These are phyloP conservation scores for Hura crepitans DNA, from an alignment of 441 rosid species.

Conservation along the genomic window DNA sequence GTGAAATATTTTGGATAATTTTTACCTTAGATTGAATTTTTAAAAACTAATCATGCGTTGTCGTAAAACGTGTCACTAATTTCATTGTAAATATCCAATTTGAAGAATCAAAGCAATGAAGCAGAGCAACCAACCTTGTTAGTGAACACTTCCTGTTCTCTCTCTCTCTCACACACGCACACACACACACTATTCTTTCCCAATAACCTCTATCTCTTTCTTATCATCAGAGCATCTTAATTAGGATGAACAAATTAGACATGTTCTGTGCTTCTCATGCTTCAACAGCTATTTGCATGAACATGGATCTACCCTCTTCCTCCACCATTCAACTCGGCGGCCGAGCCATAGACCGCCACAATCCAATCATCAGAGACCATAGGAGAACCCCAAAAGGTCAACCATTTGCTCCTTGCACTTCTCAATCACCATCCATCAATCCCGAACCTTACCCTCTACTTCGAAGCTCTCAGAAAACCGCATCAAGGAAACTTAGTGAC, in stretches of 20 bases:
- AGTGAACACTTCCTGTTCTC: constrained; percentile 22
- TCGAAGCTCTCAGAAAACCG: constrained; percentile 33
- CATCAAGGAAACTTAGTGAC: constrained; percentile 22
- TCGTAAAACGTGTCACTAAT: too few relatives aligned
- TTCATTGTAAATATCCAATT: too few relatives aligned
- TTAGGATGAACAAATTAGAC: constrained; percentile 42
- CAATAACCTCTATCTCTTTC: constrained; percentile 25
- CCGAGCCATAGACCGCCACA: constrained; percentile 82
- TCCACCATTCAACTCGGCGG: constrained; percentile 52
- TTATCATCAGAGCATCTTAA: constrained; percentile 3
- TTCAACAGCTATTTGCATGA: constrained; percentile 61
- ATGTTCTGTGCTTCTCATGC: constrained; percentile 75
- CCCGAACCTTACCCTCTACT: constrained; percentile 56
- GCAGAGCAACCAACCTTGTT: constrained; percentile 26
- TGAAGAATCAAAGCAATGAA: constrained; percentile 15
- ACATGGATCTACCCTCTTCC: constrained; percentile 49
- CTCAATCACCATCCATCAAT: constrained; percentile 46
- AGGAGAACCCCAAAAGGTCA: constrained; percentile 51
- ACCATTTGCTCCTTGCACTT: constrained; percentile 46
- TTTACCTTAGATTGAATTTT: too few relatives aligned
- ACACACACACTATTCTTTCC: constrained; percentile 32
- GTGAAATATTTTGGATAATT: too few relatives aligned
- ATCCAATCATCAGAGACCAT: constrained; percentile 81
- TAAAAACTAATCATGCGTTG: too few relatives aligned
- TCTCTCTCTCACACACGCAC: constrained; percentile 1